These are phyloP conservation scores for Dothistroma septosporum DNA, from an alignment of 2,329 filamentous ascomycete genomes.

Conservation along the genomic window DNA sequence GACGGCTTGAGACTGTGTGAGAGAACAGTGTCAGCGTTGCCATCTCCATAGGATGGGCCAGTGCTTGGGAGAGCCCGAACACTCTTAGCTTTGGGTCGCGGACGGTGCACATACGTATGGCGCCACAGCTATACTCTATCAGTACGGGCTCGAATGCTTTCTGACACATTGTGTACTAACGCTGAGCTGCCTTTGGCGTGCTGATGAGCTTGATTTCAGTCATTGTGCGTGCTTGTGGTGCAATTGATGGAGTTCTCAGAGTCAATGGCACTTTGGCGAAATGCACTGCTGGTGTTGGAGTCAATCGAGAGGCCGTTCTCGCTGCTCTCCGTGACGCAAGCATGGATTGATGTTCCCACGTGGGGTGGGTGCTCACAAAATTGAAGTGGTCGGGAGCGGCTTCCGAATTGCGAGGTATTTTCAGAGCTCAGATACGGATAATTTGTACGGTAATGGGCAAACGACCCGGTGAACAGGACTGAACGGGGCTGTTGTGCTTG, in stretches of 20 bases:
- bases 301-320: not conserved
- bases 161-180: conserved; percentile 30
- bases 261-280: conserved; percentile 3
- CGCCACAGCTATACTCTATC: conserved; percentile 35
- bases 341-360: not conserved
- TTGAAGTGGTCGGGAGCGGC: conserved; percentile 1
- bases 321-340: not conserved
- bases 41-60: not conserved
- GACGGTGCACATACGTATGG: conserved; percentile 39
- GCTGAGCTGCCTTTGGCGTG: conserved; percentile 41
- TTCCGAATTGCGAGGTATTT: not conserved
- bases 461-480: not conserved
- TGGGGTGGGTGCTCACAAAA: not conserved
- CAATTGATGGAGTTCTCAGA: not conserved
- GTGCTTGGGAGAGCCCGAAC: not conserved
- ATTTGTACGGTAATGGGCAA: not conserved
- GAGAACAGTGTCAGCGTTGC: not conserved
- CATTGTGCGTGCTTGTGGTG: conserved; percentile 31
- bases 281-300: not conserved
- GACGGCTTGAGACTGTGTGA: conserved; percentile 55
- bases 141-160: not conserved
- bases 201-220: conserved; percentile 44
- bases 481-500: not conserved
- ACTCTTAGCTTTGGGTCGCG: not conserved
- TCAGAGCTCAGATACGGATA: not conserved